A percentile compares a stretch with the other conserved stretches of the same genome.
These are phyloP conservation scores for Sisymbrium irio DNA, from an alignment of 345 rosid species.

Conservation along the genomic window DNA sequence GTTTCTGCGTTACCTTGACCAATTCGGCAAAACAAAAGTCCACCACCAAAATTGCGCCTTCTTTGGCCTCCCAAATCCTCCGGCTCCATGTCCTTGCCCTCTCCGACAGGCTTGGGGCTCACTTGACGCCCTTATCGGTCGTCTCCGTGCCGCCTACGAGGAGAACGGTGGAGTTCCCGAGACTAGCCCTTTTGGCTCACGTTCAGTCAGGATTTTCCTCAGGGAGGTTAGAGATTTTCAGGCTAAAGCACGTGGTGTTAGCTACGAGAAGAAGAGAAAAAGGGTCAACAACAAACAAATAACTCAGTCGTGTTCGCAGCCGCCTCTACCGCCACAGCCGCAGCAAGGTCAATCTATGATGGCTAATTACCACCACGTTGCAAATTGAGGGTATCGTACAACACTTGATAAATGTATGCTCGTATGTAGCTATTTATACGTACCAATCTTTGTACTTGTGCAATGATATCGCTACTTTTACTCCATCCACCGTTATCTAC, in stretches of 20 bases:
- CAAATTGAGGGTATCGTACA: slow-evolving; percentile 19
- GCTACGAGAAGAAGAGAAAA: slow-evolving; percentile 40
- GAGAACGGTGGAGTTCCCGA: slow-evolving; percentile 41
- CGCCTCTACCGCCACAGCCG: slow-evolving; percentile 25
- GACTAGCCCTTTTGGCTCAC: slow-evolving; percentile 37
- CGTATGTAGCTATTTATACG: neutral
- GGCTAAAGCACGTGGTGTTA: slow-evolving; percentile 36
- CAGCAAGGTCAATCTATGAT: slow-evolving; percentile 34
- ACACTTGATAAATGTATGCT: neutral
- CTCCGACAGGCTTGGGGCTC: slow-evolving; percentile 41
- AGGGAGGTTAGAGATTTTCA: slow-evolving; percentile 37
- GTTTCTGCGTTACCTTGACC: slow-evolving; percentile 38
- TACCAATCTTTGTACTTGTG: slow-evolving; percentile 20
- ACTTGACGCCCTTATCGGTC: slow-evolving; percentile 38
- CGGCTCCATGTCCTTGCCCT: slow-evolving; percentile 40
- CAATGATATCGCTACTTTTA: neutral
- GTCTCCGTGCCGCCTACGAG: slow-evolving; percentile 37
- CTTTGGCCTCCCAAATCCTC: slow-evolving; percentile 38
- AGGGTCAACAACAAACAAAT: slow-evolving; percentile 41
- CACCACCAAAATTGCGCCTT: slow-evolving; percentile 32
- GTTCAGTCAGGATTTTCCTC: slow-evolving; percentile 37
- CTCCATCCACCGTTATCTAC: neutral
- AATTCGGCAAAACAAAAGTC: slow-evolving; percentile 41
- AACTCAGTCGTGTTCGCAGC: slow-evolving; percentile 8
- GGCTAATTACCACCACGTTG: slow-evolving; percentile 29